Percentiles rank a stretch among this genome's conserved stretches.
Conservation (phyloP, 805 yeast species). For the Starmera amethionina region DNA sequence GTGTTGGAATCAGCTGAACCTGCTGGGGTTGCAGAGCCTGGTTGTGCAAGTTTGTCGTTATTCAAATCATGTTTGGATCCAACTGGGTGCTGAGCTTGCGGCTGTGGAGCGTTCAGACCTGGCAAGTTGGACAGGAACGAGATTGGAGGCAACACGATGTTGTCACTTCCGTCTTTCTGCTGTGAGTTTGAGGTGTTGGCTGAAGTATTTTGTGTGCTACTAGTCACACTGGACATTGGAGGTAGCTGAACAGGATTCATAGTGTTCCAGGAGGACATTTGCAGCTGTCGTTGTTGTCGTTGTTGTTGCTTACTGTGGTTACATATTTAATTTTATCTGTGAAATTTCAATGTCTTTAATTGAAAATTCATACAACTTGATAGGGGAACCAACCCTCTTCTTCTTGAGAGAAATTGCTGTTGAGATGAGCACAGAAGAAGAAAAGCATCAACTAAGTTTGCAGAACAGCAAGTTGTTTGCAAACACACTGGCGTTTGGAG, state of each 20-base stretch:
- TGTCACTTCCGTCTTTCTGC: background rate
- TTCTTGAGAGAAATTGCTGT: too few relatives aligned
- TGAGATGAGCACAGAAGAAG: too few relatives aligned
- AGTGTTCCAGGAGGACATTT: background rate
- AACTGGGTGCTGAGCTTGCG: background rate
- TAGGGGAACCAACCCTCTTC: too few relatives aligned
- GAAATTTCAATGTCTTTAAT: background rate
- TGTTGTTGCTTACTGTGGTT: background rate
- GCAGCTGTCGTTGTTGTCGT: background rate
- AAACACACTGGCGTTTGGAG: too few relatives aligned
- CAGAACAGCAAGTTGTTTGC: too few relatives aligned
- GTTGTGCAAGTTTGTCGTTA: background rate
- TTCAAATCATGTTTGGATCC: background rate
- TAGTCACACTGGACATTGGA: background rate
- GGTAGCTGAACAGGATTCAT: background rate
- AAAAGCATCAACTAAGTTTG: too few relatives aligned
- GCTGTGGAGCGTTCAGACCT: background rate
- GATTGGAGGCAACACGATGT: conserved; percentile 24
- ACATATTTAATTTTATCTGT: too few relatives aligned
- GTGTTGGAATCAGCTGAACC: background rate
- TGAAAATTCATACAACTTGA: background rate
- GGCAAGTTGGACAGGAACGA: conserved; percentile 21
- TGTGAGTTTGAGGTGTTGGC: background rate
- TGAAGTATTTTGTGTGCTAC: background rate
- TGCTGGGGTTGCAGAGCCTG: background rate